A percentile compares a stretch with the other conserved stretches of the same genome.
Evolutionary conservation across 1,284 basidiomycete species (phyloP).

Genomic region (Sanghuangporus sanghuang): DNA sequence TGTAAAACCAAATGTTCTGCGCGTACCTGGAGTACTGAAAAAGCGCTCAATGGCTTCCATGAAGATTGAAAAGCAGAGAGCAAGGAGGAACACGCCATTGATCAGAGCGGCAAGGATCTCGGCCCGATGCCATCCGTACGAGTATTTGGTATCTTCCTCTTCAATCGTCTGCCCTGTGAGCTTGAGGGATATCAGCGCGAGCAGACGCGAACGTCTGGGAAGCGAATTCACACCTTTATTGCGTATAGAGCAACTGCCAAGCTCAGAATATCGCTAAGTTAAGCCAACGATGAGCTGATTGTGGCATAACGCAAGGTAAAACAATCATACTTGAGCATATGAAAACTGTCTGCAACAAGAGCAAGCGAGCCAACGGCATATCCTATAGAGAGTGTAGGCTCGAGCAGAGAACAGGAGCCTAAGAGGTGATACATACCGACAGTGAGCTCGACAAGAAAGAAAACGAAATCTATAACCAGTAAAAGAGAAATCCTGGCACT

Average conservation of each 20-base stretch:
- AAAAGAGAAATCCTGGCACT: constrained; percentile 76
- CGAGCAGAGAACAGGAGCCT: constrained; percentile 6
- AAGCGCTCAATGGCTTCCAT: constrained; percentile 92
- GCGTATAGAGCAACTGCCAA: constrained; percentile 94
- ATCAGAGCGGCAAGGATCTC: constrained; percentile 94
- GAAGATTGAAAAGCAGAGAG: constrained; percentile 93
- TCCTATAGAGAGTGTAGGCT: constrained; percentile 40
- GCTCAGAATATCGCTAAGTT: constrained; percentile 85
- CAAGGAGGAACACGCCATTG: constrained; percentile 95
- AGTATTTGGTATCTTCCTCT: constrained; percentile 53
- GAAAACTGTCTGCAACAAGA: constrained; percentile 95
- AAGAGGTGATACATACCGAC: constrained; percentile 49
- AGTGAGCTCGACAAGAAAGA: constrained; percentile 92
- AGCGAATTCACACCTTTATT: constrained; percentile 65
- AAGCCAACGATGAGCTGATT: constrained; percentile 1
- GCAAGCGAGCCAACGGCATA: constrained; percentile 94
- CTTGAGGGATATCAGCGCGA: constrained; percentile 30
- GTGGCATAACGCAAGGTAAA: constrained; percentile 2
- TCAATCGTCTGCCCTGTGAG: constrained; percentile 38
- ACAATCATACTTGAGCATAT: constrained; percentile 86
- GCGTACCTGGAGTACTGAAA: constrained; percentile 75
- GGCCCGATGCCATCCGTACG: constrained; percentile 98
- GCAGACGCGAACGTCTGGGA: constrained; percentile 11
- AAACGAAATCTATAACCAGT: constrained; percentile 80
- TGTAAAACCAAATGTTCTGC: background rate